Evolutionary conservation across 108 stramenopile genomes (phyloP), one percentile per base, ranked within the genome.

Genomic region (Cyclotella sp.): DNA sequence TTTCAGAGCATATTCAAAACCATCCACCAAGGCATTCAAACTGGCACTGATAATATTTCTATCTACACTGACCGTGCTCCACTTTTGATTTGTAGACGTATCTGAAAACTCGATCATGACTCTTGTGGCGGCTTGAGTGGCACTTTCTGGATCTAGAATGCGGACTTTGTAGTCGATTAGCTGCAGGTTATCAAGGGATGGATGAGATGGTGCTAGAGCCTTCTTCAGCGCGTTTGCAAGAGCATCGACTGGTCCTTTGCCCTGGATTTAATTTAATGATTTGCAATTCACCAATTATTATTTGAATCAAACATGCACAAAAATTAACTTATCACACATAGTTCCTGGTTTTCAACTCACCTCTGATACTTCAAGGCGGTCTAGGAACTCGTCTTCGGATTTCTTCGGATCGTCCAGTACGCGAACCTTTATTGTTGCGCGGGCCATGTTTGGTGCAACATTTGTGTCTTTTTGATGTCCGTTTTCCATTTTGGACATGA

Each of bases 101-200:
- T 85, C 73, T 15, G 76, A 65, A 77, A 93, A 93, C 68, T 96
- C 94, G 74, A 96, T 95, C 93, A 96, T 82, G 46, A 98, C 96
- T 41, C 97, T 85, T 11, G 96, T 96, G 16, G 93, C 95, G 27
- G 97, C 96, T 24, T 65, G 73, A 18, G 97, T 97, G 10, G 94
- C 95, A 22, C 89, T 86, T 58, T 85, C 87, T 0, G 93, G 95
- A 74, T 98, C 96, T 42, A 98, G 71, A 67, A 98, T 98, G 29
- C 96, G 93, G 19, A 98, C 97, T 85, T 97, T 97, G 91, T 98
- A 98, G 74, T 98, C 97, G 13, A 91, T 82, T 43, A 98, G 76
- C 61, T 91, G 87, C 1, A 98, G 81, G 34, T 77, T 68, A 14
- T 85, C 53, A 30, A 98, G 74, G 27, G 46, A 68, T 1, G 97